phyloP scores from a whole-genome alignment of 1,284 basidiomycete genomes.

The Clitocybe nebularis region DNA sequence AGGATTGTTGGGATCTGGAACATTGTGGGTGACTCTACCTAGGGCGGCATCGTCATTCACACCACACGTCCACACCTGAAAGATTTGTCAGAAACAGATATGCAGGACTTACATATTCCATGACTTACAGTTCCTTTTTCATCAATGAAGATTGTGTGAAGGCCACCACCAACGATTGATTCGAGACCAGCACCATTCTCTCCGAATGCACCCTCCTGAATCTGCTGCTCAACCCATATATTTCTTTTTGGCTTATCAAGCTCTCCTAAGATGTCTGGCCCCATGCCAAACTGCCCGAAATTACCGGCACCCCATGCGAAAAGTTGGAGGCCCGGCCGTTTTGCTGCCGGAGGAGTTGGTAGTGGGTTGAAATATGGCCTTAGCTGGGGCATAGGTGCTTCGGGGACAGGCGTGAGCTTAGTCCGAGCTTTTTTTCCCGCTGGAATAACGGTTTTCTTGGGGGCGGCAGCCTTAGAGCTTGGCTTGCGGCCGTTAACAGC shows the following conservation, averaged over 20 bases:
- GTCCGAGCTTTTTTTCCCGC: conserved; percentile 29
- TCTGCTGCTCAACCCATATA: conserved; percentile 58
- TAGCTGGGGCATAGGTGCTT: conserved; percentile 30
- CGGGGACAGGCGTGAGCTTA: conserved; percentile 32
- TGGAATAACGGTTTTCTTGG: conserved; percentile 25
- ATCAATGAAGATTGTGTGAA: conserved; percentile 84
- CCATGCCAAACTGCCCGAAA: conserved; percentile 87
- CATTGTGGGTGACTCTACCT: conserved; percentile 74
- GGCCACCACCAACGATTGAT: conserved; percentile 72
- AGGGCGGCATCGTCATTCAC: conserved; percentile 92
- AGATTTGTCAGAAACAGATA: no score
- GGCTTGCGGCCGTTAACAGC: conserved; percentile 29
- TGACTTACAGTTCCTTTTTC: conserved; percentile 81
- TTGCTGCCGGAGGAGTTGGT: conserved; percentile 45
- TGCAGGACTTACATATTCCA: no score
- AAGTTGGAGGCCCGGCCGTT: conserved; percentile 59
- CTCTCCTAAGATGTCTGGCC: conserved; percentile 66
- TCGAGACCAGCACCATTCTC: conserved; percentile 71
- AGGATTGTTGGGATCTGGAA: conserved; percentile 65
- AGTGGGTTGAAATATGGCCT: conserved; percentile 60
- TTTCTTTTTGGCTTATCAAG: conserved; percentile 70
- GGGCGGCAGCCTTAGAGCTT: conserved; percentile 24
- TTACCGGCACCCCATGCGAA: conserved; percentile 87
- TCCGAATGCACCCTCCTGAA: conserved; percentile 65
- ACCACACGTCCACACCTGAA: conserved; percentile 82